Conservation (phyloP, 371 early-diverging fungal genomes). For the Coemansia sp. region DNA sequence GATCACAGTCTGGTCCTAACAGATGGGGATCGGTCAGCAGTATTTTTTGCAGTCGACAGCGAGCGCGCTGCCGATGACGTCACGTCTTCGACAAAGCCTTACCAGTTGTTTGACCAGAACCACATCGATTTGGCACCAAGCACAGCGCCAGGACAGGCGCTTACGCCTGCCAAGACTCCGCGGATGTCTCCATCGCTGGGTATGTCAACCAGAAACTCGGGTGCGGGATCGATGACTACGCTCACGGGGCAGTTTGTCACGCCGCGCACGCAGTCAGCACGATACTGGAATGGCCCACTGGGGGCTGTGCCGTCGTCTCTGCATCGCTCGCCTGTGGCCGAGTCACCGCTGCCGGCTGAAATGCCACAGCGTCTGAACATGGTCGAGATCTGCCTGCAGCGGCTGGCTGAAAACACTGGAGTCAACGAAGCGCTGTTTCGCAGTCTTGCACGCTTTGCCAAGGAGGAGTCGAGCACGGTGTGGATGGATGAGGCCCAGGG, state of each 20-base stretch:
- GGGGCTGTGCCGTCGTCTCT: conserved; percentile 13
- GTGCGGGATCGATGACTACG: not conserved
- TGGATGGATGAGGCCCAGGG: conserved; percentile 30
- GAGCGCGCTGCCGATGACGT: not conserved
- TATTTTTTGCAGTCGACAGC: not conserved
- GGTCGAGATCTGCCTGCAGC: conserved; percentile 26
- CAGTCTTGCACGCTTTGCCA: conserved; percentile 49
- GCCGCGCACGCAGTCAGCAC: conserved; percentile 47
- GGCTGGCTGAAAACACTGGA: conserved; percentile 22
- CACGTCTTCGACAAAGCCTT: not conserved
- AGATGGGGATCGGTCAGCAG: not conserved
- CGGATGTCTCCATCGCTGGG: conserved; percentile 26
- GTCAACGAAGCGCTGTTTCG: conserved; percentile 49
- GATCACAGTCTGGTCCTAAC: conserved; percentile 1
- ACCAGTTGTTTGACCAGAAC: not conserved
- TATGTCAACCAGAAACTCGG: not conserved
- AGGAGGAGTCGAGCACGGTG: conserved; percentile 41
- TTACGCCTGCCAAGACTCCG: conserved; percentile 32
- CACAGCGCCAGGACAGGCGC: conserved; percentile 1
- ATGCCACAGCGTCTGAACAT: conserved; percentile 39
- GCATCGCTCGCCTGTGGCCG: conserved; percentile 8
- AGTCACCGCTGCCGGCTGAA: conserved; percentile 41
- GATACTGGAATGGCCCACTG: conserved; percentile 50
- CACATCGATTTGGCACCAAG: not conserved
- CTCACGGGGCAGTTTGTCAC: conserved; percentile 20